Evolutionary conservation across 2,329 filamentous ascomycete genomes (phyloP).

Genomic region (Epichloe sylvatica): DNA sequence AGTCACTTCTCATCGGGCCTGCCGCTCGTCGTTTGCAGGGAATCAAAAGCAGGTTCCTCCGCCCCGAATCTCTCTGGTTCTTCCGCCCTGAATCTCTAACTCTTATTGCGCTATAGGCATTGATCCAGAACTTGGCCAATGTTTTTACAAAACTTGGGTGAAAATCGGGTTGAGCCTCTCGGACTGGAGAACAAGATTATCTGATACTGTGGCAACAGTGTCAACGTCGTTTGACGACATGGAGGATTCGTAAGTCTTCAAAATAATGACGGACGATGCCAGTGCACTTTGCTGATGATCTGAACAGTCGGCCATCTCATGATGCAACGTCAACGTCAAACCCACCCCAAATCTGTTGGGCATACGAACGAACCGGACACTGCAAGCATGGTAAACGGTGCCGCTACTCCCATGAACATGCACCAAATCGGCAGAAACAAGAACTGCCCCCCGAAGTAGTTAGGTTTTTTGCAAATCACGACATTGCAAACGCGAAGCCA

Average conservation of each 20-base stretch:
- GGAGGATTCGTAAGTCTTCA: not conserved
- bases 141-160: not conserved
- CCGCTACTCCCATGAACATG: conserved; percentile 4
- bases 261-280: too few species aligned
- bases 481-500: not conserved
- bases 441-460: not conserved
- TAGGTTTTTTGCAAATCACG: not conserved
- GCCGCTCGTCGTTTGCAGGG: too few species aligned
- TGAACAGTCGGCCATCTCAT: not conserved
- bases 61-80: too few species aligned
- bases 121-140: not conserved
- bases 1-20: too few species aligned
- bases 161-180: not conserved
- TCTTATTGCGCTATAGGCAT: too few species aligned
- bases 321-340: not conserved
- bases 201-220: not conserved
- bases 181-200: not conserved
- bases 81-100: too few species aligned
- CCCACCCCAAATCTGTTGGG: not conserved
- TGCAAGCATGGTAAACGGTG: conserved; percentile 8
- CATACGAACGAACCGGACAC: conserved; percentile 1
- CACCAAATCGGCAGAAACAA: not conserved
- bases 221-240: not conserved
- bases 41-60: too few species aligned
- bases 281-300: not conserved